Evolutionary conservation across 441 rosid genomes (phyloP), one percentile per base, ranked within the genome.

Genomic region (Dalechampia spathulata): DNA sequence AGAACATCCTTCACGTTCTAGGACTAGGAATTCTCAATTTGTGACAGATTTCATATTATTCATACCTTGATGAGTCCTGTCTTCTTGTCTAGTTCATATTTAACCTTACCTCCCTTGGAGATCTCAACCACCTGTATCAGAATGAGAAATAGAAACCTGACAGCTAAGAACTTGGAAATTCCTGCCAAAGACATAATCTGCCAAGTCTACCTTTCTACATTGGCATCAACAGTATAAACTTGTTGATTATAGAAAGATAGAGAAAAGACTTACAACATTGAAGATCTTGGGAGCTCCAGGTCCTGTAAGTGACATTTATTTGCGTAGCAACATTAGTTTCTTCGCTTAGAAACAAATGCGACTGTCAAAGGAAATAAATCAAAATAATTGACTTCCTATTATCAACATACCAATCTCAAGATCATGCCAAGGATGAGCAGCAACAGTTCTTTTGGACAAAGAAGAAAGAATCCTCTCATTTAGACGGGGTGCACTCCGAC

Each of bases 361-460:
- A 10, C 43, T 15, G 32, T 28, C 49, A 32, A 65, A n/a, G 13
- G 27, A 54, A 41, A 37, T 39, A 16, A 34, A 49, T 16, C 17
- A 27, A 49, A 27, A 58, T 47, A 45, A 22, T 34, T 7, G 14
- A 58, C 30, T 10, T 23, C 20, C 32, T 27, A 48, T 19, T 20
- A 4, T 25, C 48, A 26, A 27, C 46, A 23, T 75, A 86, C 97
- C 99, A 34, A 94, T 83, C 76, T 94, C 98, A 71, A 94, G 97
- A 80, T 90, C 99, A 69, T 94, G 99, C 99, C 99, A 94, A 61
- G 99, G 97, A 75, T 94, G 99, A 47, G 98, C 99, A 65, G 99
- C 99, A 51, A 86, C 89, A 49, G 99, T 86, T 78, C 99, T 86
- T 71, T 78, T 87, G 12, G 96, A 82, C 82, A 87, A 39, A 55